These are phyloP conservation scores for Amoeboaphelidium protococcarum DNA, from an alignment of 371 early-diverging fungal species.

Conservation along the genomic window DNA sequence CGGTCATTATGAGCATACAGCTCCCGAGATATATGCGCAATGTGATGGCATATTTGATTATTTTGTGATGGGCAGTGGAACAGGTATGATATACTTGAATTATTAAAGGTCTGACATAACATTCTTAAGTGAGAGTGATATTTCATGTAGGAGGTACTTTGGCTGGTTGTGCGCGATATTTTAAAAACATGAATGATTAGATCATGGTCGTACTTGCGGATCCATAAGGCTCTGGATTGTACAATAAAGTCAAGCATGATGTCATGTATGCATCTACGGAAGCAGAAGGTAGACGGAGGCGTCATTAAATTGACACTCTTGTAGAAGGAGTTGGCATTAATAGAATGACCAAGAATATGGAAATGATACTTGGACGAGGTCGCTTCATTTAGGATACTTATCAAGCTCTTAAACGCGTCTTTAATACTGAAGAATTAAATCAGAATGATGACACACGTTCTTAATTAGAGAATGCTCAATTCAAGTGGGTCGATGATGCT, in stretches of 20 bases:
- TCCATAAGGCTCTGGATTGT: constrained; percentile 76
- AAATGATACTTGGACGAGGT: too few relatives aligned
- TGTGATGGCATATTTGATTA: constrained; percentile 15
- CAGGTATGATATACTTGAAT: too few relatives aligned
- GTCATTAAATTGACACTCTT: constrained; percentile 82
- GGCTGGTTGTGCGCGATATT: constrained; percentile 35
- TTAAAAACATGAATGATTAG: constrained; percentile 16
- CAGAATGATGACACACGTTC: too few relatives aligned
- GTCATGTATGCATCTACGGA: constrained; percentile 67
- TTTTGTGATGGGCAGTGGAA: constrained; percentile 51
- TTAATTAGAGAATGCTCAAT: too few relatives aligned
- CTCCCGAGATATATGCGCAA: constrained; percentile 62
- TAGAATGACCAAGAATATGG: constrained; percentile 69
- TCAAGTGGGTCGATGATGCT: constrained; percentile 70
- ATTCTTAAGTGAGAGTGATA: too few relatives aligned
- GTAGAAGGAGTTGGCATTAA: constrained; percentile 91
- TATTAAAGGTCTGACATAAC: too few relatives aligned
- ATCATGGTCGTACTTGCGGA: constrained; percentile 56
- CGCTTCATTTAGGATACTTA: not conserved
- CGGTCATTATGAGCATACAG: constrained; percentile 49
- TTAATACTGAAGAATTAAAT: too few relatives aligned
- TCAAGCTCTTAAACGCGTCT: too few relatives aligned
- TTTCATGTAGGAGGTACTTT: too few relatives aligned
- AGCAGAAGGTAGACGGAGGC: constrained; percentile 58
- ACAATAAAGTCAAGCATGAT: constrained; percentile 62